A percentile compares a stretch with the other conserved stretches of the same genome.
These are phyloP conservation scores for Colletotrichum tanaceti DNA, from an alignment of 2,329 filamentous ascomycete genomes.

Conservation along the genomic window DNA sequence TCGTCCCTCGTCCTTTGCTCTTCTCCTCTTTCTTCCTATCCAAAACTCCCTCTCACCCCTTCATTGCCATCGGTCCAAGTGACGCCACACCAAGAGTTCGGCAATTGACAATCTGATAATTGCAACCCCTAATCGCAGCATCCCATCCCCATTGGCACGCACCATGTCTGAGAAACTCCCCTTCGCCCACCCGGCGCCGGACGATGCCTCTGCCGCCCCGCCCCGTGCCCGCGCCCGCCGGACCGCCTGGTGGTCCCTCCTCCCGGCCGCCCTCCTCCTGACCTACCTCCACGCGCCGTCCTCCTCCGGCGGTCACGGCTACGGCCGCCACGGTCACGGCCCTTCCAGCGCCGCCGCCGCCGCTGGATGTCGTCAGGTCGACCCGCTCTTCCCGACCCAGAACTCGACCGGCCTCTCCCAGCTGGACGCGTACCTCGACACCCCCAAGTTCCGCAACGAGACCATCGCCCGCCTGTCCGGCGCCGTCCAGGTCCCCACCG, in stretches of 20 bases:
- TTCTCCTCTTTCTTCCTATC: neutral
- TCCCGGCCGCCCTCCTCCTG: conserved; percentile 35
- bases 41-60: too few relatives aligned
- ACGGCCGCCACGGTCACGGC: neutral
- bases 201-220: neutral
- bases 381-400: conserved; percentile 48
- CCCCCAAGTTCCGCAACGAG: conserved; percentile 49
- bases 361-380: conserved; percentile 49
- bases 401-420: conserved; percentile 45
- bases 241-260: conserved; percentile 36
- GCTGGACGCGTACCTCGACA: conserved; percentile 50
- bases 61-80: neutral
- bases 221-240: conserved; percentile 15
- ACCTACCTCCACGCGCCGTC: conserved; percentile 35
- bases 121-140: neutral
- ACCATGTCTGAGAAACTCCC: conserved; percentile 38
- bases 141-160: neutral
- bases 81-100: neutral
- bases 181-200: conserved; percentile 25
- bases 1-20: neutral
- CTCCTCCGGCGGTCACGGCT: conserved; percentile 3
- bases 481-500: conserved; percentile 65
- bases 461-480: conserved; percentile 53
- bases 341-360: conserved; percentile 7
- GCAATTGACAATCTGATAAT: too few relatives aligned